Base-by-base conservation (phyloP, 1,284 basidiomycete species). In the Phellinidium pouzarii region DNA sequence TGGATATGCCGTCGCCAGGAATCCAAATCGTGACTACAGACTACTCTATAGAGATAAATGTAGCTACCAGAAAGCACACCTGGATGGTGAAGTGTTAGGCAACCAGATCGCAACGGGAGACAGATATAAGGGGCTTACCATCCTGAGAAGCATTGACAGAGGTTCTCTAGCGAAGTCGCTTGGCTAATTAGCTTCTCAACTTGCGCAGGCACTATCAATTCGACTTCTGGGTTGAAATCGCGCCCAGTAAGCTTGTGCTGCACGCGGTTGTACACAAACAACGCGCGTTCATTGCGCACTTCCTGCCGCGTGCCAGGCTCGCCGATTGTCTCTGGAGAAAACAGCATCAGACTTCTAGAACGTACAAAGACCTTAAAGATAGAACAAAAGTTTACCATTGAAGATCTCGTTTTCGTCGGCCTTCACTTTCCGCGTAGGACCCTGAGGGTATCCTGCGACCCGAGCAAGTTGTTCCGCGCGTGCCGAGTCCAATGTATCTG, bases 131-230 rank as follows among this genome's bases (percentile, higher is more conserved):
- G 53, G 74, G 57, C 67, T 40, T 11, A 91, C 94, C 94, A 96
- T 66, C 94, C 94, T 58, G 93, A 91, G 72, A 96, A 98, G 62
- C 91, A 93, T 64, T 94, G 92, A 67, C 92, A 95, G 2, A 97
- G 79, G 66, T 96, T 95, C 68, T 96, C 93, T 44, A 95, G 72
- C 9, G 87, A 86, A 4, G 89, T 95, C 5, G 94, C 91, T 66
- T 96, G 91, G 56, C 82, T 76, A 59, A 97, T 96, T 49, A 98
- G 75, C 65, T 88, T 88, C 64, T 94, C 90, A 19, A 95, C 92
- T 67, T 97, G 94, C 17, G 76, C 78, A 44, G 77, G 73, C 22
- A 95, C 87, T 23, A 76, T 73, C 50, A 97, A 74, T 2, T 77
- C 73, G 44, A 81, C 72, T 8, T 89, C 84, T 0, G 91, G 87